Conservation (phyloP, 1,284 basidiomycete species). For the Coriolopsis trogii region DNA sequence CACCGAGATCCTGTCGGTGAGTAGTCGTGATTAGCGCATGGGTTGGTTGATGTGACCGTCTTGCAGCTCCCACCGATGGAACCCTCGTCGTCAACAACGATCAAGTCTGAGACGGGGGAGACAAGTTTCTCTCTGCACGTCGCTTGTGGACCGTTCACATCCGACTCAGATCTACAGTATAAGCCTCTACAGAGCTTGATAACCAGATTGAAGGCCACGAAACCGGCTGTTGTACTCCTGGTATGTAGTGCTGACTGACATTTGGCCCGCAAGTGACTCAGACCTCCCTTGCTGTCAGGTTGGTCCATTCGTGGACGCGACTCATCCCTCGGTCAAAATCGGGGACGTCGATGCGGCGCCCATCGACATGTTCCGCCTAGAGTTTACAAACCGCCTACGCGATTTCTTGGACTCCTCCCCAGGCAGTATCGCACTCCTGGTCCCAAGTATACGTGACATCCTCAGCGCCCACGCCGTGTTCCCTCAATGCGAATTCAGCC, state of each 20-base stretch:
- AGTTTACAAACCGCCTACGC: slow-evolving; percentile 65
- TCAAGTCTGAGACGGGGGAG: slow-evolving; percentile 40
- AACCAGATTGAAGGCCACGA: slow-evolving; percentile 54
- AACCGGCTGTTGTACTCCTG: slow-evolving; percentile 80
- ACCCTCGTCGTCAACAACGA: slow-evolving; percentile 37
- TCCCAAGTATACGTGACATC: slow-evolving; percentile 86
- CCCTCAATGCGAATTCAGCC: slow-evolving; percentile 79
- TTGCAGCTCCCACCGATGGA: slow-evolving; percentile 53
- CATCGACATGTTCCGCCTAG: slow-evolving; percentile 66
- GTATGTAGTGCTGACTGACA: slow-evolving; percentile 46
- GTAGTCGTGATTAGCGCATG: slow-evolving; percentile 13
- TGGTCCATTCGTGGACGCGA: slow-evolving; percentile 87
- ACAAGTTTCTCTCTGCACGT: slow-evolving; percentile 65
- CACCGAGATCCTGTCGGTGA: slow-evolving; percentile 79
- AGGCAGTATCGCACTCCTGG: slow-evolving; percentile 70
- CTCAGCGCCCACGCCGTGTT: slow-evolving; percentile 82
- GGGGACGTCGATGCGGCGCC: slow-evolving; percentile 76
- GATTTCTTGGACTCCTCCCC: slow-evolving; percentile 66
- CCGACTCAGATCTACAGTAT: slow-evolving; percentile 77
- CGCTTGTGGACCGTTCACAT: slow-evolving; percentile 83
- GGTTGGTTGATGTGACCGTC: slow-evolving; percentile 26
- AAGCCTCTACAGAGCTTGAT: slow-evolving; percentile 69
- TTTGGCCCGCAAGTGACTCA: not conserved
- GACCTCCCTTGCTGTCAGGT: slow-evolving; percentile 51
- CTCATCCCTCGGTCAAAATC: slow-evolving; percentile 72